phyloP scores from a whole-genome alignment of 345 rosid species.

The Trapa bicornis region DNA sequence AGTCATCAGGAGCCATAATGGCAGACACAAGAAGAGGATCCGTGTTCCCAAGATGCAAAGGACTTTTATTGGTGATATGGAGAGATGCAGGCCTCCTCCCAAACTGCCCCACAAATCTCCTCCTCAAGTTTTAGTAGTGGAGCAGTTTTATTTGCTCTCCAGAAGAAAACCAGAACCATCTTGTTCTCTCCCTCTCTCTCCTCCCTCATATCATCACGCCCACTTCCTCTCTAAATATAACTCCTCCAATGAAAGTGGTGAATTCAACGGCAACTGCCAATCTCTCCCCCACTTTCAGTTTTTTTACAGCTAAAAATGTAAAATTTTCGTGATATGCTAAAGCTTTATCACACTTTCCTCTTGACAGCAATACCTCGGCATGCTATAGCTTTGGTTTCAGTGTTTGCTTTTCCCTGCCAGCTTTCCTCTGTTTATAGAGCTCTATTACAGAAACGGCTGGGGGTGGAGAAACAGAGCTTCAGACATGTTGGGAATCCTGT shows the following conservation, averaged over 20 bases:
- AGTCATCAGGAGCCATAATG: background rate
- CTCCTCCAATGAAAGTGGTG: slow-evolving; percentile 10
- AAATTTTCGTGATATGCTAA: background rate
- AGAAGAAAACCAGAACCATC: slow-evolving; percentile 10
- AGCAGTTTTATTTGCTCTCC: slow-evolving; percentile 22
- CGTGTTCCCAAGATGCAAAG: background rate
- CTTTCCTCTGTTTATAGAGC: slow-evolving; percentile 4
- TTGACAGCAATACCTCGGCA: background rate
- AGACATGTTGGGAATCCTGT: slow-evolving; percentile 54
- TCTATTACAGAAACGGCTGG: slow-evolving; percentile 1
- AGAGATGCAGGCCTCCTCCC: background rate
- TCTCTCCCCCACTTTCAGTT: background rate
- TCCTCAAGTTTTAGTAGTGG: slow-evolving; percentile 11
- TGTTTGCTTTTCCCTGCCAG: background rate
- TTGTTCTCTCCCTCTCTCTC: slow-evolving; percentile 2
- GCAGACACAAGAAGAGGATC: background rate
- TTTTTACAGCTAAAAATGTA: background rate
- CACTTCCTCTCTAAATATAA: slow-evolving; percentile 28
- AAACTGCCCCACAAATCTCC: slow-evolving; percentile 13
- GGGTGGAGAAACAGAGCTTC: background rate
- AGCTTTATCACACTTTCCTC: slow-evolving; percentile 1
- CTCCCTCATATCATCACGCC: slow-evolving; percentile 16
- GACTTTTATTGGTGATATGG: too few relatives aligned
- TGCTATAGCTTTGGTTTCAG: slow-evolving; percentile 1
- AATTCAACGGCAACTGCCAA: slow-evolving; percentile 3